Evolutionary conservation across 2,329 filamentous ascomycete species (phyloP), one percentile per base, ranked within the genome.

Genomic region (Neonectria hederae): DNA sequence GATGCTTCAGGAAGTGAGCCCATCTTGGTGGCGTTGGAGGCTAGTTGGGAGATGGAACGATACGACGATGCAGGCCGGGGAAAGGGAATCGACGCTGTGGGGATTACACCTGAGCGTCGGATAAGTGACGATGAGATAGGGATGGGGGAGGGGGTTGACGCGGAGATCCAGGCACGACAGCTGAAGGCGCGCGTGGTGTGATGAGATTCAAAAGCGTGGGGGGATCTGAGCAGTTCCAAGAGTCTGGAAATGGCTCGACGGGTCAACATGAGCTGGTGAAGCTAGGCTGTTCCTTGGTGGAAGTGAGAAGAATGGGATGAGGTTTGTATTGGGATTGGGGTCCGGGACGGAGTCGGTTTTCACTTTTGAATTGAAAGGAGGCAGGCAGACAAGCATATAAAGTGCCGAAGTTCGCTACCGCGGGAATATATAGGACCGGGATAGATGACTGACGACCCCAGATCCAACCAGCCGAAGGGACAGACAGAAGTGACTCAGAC

Each of bases 1-100:
- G 67, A 61, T 55, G 59, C 40, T 46, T 73, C 59, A 35, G 74
- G 69, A 49, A 78, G 48, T 48, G 77, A 76, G 45, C 71, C 75
- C 77, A 79, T 79, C 21, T 51, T 73, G 62, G 67, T 59, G 53
- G 60, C 38, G 54, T 42, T 66, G 51, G 65, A 65, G 42, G 69
- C 46, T 66, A 45, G 46, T 21, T 51, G 49, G 54, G 46, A 59
- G 35, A 63, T 63, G 59, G 54, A 28, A 54, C 35, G 49, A 58
- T 53, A 59, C n/a, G 43, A 48, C 24, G 48, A 59, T 62, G 55
- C 40, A 65, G 54, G 35, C 28, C 21, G 48, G 42, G 53, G 45
- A 54, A 28, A 43, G 42, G 54, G 38, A 54, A 28, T 40, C 9
- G 60, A 51, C 19, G 54, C 30, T 62, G 54, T 32, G 38, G 46